Base-by-base conservation (phyloP, 345 rosid genomes). In the Salix suchowensis region DNA sequence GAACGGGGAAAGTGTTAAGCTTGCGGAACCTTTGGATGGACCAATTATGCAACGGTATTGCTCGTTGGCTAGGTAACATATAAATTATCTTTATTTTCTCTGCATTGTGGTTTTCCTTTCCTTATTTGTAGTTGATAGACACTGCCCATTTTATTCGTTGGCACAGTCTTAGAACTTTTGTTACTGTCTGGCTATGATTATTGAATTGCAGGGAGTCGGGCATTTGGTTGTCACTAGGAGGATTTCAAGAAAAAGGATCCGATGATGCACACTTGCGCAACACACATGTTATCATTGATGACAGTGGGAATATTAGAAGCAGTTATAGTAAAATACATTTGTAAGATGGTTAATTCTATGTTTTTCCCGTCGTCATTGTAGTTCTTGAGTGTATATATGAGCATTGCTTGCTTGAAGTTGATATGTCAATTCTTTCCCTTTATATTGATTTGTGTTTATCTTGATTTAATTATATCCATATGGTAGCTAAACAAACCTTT, bases 171-270 rank as follows among this genome's bases (percentile, higher is more conserved):
- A 6, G 32, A 12, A 9, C 28, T 28, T 24, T 68, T 39, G 0
- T 60, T 72, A 16, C 34, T 64, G 72, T 67, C 10, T 46, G 28
- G 18, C 19, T 71, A 5, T 21, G 61, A 36, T 68, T 71, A 5
- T 26, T 24, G 46, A n/a, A 71, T 40, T 78, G 77, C 84, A 95
- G 97, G 84, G 97, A 93, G 30, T 86, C 91, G 18, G 82, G 84
- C 24, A 87, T 95, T 58, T 95, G 98, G 98, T 79, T 93, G 83
- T 95, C 97, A 23, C 96, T 95, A 74, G 97, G 97, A 70, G 97
- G 97, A 37, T 95, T 93, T 76, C 97, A 95, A 83, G 97, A 93
- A 73, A 91, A 83, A 84, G 96, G 97, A 73, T 76, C 54, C 65
- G 93, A 91, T 75, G 96, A 90, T 69, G 83, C 86, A 1, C 96